phyloP scores from a whole-genome alignment of 2,329 filamentous ascomycete genomes.

The Neoascochyta sp. region DNA sequence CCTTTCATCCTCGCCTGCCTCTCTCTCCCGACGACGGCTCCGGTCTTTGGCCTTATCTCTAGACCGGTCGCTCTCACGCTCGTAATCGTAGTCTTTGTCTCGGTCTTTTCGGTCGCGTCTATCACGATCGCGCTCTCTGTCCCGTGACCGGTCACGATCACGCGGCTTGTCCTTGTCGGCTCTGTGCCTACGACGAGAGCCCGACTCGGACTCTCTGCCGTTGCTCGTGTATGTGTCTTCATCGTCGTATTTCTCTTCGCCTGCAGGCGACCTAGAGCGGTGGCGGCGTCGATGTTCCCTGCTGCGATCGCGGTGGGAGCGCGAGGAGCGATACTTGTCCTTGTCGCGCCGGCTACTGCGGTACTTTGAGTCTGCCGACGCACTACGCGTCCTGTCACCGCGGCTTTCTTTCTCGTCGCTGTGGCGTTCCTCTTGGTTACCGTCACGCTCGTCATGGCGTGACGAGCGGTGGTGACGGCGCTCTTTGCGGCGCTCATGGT shows the following conservation, averaged over 20 bases:
- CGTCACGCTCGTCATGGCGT: conserved; percentile 39
- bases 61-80: conserved; percentile 41
- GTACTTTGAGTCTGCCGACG: conserved; percentile 59
- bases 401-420: conserved; percentile 50
- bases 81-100: conserved; percentile 45
- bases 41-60: conserved; percentile 41
- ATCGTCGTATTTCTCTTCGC: conserved; percentile 27
- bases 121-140: conserved; percentile 33
- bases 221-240: conserved; percentile 30
- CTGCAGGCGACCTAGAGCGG: conserved; percentile 40
- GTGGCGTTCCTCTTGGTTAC: conserved; percentile 32
- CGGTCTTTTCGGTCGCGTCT: conserved; percentile 49
- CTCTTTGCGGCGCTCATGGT: conserved; percentile 38
- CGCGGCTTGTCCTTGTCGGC: conserved; percentile 36
- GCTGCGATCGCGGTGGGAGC: conserved; percentile 46
- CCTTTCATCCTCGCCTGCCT: conserved; percentile 32
- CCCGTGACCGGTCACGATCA: conserved; percentile 25
- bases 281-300: conserved; percentile 44
- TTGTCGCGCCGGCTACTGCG: conserved; percentile 55
- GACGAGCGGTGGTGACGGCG: conserved; percentile 50
- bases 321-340: conserved; percentile 44
- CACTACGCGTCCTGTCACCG: conserved; percentile 59
- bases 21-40: conserved; percentile 51
- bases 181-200: conserved; percentile 36
- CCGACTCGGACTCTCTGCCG: conserved; percentile 25